phyloP scores from a whole-genome alignment of 2,329 filamentous ascomycete species.

The Scedosporium apiospermum region DNA sequence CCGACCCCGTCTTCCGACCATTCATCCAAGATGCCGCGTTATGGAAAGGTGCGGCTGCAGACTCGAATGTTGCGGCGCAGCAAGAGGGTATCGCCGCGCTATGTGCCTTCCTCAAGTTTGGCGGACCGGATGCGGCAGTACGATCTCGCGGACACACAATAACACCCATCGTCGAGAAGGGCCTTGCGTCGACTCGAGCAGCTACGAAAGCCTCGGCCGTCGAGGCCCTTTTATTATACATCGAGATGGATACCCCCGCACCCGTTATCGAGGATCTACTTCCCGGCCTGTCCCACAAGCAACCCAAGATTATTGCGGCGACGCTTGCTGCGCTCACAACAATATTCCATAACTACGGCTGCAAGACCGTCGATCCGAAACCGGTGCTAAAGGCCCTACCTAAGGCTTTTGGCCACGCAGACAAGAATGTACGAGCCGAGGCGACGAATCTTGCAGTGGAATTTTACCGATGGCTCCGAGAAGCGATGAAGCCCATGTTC shows the following conservation, averaged over 20 bases:
- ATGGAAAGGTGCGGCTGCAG: slow-evolving; percentile 87
- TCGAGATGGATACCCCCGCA: slow-evolving; percentile 79
- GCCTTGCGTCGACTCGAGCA: slow-evolving; percentile 75
- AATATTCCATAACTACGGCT: slow-evolving; percentile 90
- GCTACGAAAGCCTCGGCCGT: slow-evolving; percentile 80
- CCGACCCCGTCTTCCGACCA: slow-evolving; percentile 74
- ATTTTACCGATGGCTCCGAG: slow-evolving; percentile 91
- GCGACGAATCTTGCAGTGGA: slow-evolving; percentile 87
- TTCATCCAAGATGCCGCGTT: slow-evolving; percentile 77
- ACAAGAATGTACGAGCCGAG: slow-evolving; percentile 95
- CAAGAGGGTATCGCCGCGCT: slow-evolving; percentile 83
- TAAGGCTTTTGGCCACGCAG: slow-evolving; percentile 88
- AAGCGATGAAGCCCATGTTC: slow-evolving; percentile 97
- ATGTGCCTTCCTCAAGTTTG: slow-evolving; percentile 87
- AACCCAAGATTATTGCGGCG: slow-evolving; percentile 72
- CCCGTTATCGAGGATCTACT: slow-evolving; percentile 87
- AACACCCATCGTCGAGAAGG: slow-evolving; percentile 79
- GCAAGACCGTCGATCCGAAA: slow-evolving; percentile 89
- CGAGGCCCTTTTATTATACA: slow-evolving; percentile 78
- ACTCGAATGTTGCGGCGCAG: slow-evolving; percentile 95
- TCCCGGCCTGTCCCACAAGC: slow-evolving; percentile 74
- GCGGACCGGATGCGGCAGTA: slow-evolving; percentile 67
- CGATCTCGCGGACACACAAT: slow-evolving; percentile 71
- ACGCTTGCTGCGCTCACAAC: slow-evolving; percentile 67
- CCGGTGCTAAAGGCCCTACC: slow-evolving; percentile 79